Base-by-base conservation (phyloP, 176 grass and related monocot genomes). In the Carex pumila region DNA sequence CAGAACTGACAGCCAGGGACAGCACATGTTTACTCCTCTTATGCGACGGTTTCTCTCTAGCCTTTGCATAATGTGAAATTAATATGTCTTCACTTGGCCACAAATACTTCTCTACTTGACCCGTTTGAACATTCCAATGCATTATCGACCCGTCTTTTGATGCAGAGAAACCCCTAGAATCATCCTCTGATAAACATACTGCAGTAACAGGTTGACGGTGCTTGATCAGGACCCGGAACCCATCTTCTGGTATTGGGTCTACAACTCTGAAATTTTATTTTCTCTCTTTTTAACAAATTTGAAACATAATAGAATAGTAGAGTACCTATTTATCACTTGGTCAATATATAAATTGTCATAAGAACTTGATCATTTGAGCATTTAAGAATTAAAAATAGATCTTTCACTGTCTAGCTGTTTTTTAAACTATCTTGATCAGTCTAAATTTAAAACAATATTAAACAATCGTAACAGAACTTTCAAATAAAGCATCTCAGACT, bases 71-170 rank as follows among this genome's bases (percentile, higher is more conserved):
- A 87, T 97, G 94, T 71, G 91, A 89, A 54, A 93, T 43, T 83
- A 97, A 81, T 6, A 91, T 63, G 55, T 91, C 88, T 87, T 97
- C 94, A 63, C 81, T 87, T 63, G 94, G 91, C 94, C 94, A 97
- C 31, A 97, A 76, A 74, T 91, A 97, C 86, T 97, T 97, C 47
- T 90, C 87, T 65, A 41, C 82, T 84, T 90, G 87, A 29, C 94
- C 94, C 29, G 86, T 93, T 93, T 93, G 89, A 72, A 93, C 82
- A 79, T 97, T 91, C 91, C 91, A 97, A 65, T 92, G 91, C 36
- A 90, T 32, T 84, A 97, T 91, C 47, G 80, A 37, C 45, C 94
- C 94, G 85, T 94, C 94, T 90, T 97, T 97, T 21, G 94, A 93
- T 65, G 89, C 89, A 69, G 94, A 97, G 87, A 97, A 97, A 0